Base-by-base conservation (phyloP, 2,329 filamentous ascomycete species). In the Fragosphaeria purpurea region DNA sequence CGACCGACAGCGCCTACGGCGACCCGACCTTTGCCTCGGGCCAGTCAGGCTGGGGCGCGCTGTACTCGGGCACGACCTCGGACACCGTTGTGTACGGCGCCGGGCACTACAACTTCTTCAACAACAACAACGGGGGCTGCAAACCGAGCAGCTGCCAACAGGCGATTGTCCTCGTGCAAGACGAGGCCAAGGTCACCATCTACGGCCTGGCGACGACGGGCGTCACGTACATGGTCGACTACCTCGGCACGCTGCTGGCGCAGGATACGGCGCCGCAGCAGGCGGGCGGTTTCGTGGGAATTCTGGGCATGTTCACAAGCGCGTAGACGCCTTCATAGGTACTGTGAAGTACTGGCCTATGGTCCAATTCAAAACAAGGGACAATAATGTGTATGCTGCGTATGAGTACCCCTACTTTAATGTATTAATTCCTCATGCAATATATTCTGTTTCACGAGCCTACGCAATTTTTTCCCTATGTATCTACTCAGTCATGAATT, bases 41-140 rank as follows among this genome's bases (percentile, higher is more conserved):
- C 56, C 52, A 57, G 39, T 63, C 61, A 13, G 63, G 66, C 13
- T 83, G 79, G 78, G 82, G 76, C n/a, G 60, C 84, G n/a, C 70
- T 80, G 2, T 70, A 84, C 53, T 59, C 81, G 41, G 69, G 76
- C 58, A 74, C 71, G 30, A 63, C 61, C 6, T 5, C 31, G 39
- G 67, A 72, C 55, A 65, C 82, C 44, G 61, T 72, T 51, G 64
- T 77, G 48, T 81, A 83, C 55, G 79, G 79, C 32, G 76, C 74
- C 0, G 81, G 81, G 0, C 61, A 81, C 44, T 85, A 85, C 66
- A 67, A 64, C 48, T 77, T 73, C 57, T 82, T 82, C 65, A 73
- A 76, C 61, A 71, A 78, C 61, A 78, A 81, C 61, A 71, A 74
- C 58, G 70, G 50, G 7, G 45, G 48, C 41, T 72, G 68, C 57